Percentiles rank a stretch among this genome's conserved stretches.
These are phyloP conservation scores for Aristolochia contorta DNA, from an alignment of 164 flowering plant species.

Conservation along the genomic window DNA sequence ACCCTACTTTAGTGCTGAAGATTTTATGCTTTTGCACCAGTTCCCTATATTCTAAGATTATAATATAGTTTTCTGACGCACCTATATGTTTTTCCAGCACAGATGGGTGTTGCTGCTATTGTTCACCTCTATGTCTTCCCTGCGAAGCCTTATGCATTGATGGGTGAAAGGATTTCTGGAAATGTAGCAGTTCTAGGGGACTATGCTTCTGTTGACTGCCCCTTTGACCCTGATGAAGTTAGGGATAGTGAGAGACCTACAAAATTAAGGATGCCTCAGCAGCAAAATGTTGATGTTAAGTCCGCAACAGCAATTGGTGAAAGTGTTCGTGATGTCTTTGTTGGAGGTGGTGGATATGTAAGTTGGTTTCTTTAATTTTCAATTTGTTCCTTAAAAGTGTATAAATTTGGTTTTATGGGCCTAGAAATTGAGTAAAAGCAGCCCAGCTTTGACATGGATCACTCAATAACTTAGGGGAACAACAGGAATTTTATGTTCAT, in stretches of 20 bases:
- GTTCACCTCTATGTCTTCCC: conserved; percentile 95
- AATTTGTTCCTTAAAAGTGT: neutral
- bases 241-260: conserved; percentile 95
- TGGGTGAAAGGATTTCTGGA: conserved; percentile 74
- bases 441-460: too few relatives aligned
- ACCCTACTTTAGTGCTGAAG: too few relatives aligned
- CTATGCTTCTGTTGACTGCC: conserved; percentile 79
- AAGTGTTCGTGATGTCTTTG: conserved; percentile 82
- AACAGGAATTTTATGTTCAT: too few relatives aligned
- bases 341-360: conserved; percentile 92
- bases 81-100: conserved; percentile 60
- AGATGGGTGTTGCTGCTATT: conserved; percentile 93
- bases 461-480: too few relatives aligned
- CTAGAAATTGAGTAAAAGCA: too few relatives aligned
- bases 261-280: conserved; percentile 81
- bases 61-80: conserved; percentile 18
- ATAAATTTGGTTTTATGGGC: too few relatives aligned
- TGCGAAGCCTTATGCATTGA: conserved; percentile 74
- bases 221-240: conserved; percentile 92
- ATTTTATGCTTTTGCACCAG: too few relatives aligned
- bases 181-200: conserved; percentile 86
- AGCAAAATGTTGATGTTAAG: conserved; percentile 46
- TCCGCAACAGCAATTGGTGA: conserved; percentile 75
- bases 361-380: conserved; percentile 17
- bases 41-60: too few relatives aligned